Evolutionary conservation across 345 rosid species (phyloP), one percentile per base, ranked within the genome.

Genomic region (Pistacia integerrima): DNA sequence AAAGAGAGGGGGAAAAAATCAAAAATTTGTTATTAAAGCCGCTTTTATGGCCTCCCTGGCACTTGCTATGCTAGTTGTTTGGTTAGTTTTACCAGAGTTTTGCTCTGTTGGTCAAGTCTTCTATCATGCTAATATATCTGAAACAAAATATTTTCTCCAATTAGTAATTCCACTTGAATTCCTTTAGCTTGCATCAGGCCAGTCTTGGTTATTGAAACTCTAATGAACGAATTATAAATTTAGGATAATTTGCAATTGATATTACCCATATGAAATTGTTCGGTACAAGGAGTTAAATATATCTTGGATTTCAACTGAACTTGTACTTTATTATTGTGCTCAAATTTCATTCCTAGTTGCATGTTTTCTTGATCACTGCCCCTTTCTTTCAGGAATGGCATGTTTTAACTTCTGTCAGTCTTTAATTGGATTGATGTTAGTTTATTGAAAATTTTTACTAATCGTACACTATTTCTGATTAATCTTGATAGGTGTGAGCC

Each of bases 401-500:
- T 55, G 11, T 49, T 46, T 55, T 57, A 38, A 46, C 2, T 65
- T 25, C 64, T 51, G 44, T 49, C 52, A 57, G 22, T 30, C 17
- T 67, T 75, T 52, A 51, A 38, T 14, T 48, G 41, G 60, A 57
- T 6, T 36, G 56, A 9, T 48, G 28, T 8, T 38, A 28, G 41
- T 67, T 77, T 46, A 33, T n/a, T 8, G n/a, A 69, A 18, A 30
- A 66, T 38, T 18, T 14, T 41, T 49, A 18, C 33, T 70, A 58
- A 82, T 76, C 41, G 48, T 49, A 18, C 51, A 30, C 56, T 55
- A 2, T 75, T 75, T 51, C 17, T 69, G 13, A 74, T 75, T 86
- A 48, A 33, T 84, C 82, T 51, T 73, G 69, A 79, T 76, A 96
- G 99, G 99, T 96, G 99, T 80, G 99, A 96, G 68, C 97, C 99